phyloP scores from a whole-genome alignment of 768 basidiomycete species.

The Glaciozyma martinii region DNA sequence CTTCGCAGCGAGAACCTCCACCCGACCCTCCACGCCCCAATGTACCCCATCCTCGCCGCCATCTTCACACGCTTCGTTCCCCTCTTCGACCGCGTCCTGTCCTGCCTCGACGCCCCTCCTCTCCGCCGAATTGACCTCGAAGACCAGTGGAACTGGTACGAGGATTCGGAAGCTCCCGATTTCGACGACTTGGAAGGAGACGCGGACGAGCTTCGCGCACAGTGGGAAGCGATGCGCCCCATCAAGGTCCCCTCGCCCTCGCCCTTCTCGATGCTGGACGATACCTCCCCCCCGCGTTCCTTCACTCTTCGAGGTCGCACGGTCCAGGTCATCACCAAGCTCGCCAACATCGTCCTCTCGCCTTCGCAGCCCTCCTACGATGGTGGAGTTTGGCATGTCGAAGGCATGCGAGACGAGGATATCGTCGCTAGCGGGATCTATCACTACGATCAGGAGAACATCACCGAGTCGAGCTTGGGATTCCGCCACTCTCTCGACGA shows the following conservation, averaged over 20 bases:
- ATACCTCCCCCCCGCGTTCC: too few relatives aligned
- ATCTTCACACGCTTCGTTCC: slow-evolving; percentile 44
- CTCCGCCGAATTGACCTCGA: slow-evolving; percentile 16
- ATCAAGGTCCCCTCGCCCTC: neutral
- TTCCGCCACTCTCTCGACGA: slow-evolving; percentile 37
- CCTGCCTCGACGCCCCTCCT: neutral
- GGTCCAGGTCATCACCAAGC: slow-evolving; percentile 40
- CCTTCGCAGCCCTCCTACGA: slow-evolving; percentile 46
- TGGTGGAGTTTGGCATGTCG: slow-evolving; percentile 46
- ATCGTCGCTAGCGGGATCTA: slow-evolving; percentile 35
- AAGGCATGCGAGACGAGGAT: slow-evolving; percentile 39
- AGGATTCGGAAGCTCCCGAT: slow-evolving; percentile 47
- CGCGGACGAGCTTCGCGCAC: too few relatives aligned
- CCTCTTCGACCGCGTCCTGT: slow-evolving; percentile 43
- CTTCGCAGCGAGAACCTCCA: slow-evolving; percentile 52
- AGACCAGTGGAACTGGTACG: slow-evolving; percentile 47
- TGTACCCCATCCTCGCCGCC: slow-evolving; percentile 40
- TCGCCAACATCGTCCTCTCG: slow-evolving; percentile 40
- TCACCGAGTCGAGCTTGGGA: slow-evolving; percentile 36
- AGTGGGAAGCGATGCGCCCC: too few relatives aligned
- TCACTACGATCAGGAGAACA: slow-evolving; percentile 37
- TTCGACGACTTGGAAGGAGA: slow-evolving; percentile 48
- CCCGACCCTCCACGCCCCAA: slow-evolving; percentile 34
- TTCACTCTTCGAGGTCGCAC: too few relatives aligned
- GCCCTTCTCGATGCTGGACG: too few relatives aligned